Evolutionary conservation across 2,329 filamentous ascomycete genomes (phyloP), one percentile per base, ranked within the genome.

Genomic region (Curvularia verruculosa): DNA sequence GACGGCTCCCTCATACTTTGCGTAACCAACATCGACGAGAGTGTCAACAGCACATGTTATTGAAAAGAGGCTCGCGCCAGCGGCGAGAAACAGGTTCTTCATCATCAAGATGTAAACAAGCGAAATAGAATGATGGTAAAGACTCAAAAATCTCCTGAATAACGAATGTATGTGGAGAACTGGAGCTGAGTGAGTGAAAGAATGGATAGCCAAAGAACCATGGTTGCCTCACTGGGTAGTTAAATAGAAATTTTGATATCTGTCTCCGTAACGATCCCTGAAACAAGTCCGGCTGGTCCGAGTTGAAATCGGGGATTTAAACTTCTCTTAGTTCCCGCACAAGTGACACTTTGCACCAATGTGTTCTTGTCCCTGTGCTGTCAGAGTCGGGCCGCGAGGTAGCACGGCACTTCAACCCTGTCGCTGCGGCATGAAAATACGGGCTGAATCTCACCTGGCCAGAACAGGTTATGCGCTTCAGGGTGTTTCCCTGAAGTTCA

Each of bases 1-100:
- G 1, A 78, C 69, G 1, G 77, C 71, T n/a, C 90, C 90, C 52
- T 81, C 72, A 67, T 91, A 91, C 18, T 79, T 82, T 15, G 85
- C 82, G 70, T 92, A 92, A 4, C 80, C 81, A 15, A 92, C 78
- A 59, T 89, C 78, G 3, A 91, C 85, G 1, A 74, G 54, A 5
- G 71, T 67, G 40, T 73, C 61, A 18, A 79, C 75, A 4, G 77
- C 76, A 39, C 29, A 46, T 24, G 31, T 54, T 13, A 60, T 4
- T 3, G 57, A 45, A 23, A 21, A 34, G 8, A 63, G 37, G 43
- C 49, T 48, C 15, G 52, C 39, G 19, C 47, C 29, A 5, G 31
- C 52, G 39, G 40, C 39, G 9, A 54, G 47, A 18, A 54, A 45
- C 3, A 51, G 46, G 29, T 45, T 9, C 39, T 28, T 54, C 52